Evolutionary conservation across 345 rosid genomes (phyloP).

Genomic region (Gossypium ekmanianum): DNA sequence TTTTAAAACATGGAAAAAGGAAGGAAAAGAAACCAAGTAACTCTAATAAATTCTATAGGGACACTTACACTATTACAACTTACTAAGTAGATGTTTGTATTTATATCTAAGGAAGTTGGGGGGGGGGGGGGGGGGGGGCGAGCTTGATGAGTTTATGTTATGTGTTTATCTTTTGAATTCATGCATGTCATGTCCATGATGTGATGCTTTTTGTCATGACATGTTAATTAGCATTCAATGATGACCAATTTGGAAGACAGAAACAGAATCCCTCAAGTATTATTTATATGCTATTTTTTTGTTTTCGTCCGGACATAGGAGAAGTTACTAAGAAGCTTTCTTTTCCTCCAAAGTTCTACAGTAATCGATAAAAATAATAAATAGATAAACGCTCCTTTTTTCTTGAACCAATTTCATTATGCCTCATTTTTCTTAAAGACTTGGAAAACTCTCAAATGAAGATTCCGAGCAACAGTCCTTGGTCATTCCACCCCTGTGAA

Average conservation of each 20-base stretch:
- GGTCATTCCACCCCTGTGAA: not conserved
- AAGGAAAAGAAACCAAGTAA: slow-evolving; percentile 8
- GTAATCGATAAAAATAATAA: not conserved
- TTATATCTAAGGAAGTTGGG: slow-evolving; percentile 34
- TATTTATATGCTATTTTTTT: not conserved
- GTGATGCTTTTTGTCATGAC: slow-evolving; percentile 52
- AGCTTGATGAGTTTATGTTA: not conserved
- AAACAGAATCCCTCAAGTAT: slow-evolving; percentile 1
- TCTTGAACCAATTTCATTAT: slow-evolving; percentile 18
- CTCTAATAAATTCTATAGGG: slow-evolving; percentile 29
- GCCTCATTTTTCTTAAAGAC: slow-evolving; percentile 10
- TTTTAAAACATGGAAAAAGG: slow-evolving; percentile 28
- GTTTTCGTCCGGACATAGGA: slow-evolving; percentile 7
- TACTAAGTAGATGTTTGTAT: slow-evolving; percentile 42
- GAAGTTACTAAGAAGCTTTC: slow-evolving; percentile 32
- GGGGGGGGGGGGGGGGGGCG: not conserved
- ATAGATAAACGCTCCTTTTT: slow-evolving; percentile 9
- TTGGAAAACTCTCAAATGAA: slow-evolving; percentile 20
- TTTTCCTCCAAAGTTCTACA: slow-evolving; percentile 3
- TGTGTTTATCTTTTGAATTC: slow-evolving; percentile 21
- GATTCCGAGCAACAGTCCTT: slow-evolving; percentile 27
- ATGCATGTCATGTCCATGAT: slow-evolving; percentile 44
- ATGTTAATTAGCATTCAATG: slow-evolving; percentile 36
- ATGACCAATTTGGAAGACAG: slow-evolving; percentile 27
- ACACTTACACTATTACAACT: slow-evolving; percentile 43